Evolutionary conservation across 495 filamentous ascomycete species (phyloP).

Genomic region (Penicillium waksmanii): DNA sequence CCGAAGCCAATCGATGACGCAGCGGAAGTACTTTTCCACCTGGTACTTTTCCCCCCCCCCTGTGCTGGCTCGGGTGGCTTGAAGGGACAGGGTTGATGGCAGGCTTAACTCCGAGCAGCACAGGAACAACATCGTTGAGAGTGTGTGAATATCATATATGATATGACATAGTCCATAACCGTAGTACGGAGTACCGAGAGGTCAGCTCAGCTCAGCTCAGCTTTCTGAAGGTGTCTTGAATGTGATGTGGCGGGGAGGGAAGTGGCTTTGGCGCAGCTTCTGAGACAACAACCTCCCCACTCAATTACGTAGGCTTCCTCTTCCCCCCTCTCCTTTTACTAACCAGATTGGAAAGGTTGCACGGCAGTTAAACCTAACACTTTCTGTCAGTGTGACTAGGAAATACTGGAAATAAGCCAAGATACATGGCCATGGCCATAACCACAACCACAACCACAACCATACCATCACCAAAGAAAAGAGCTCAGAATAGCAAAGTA

Average conservation of each 20-base stretch:
- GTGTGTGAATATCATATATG: too few species aligned
- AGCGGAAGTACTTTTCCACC: background rate
- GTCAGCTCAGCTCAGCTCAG: too few species aligned
- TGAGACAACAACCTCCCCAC: slow-evolving; percentile 1
- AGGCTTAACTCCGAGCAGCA: background rate
- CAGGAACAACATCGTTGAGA: too few species aligned
- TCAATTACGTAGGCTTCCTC: slow-evolving; percentile 3
- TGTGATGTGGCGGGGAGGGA: background rate
- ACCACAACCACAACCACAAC: background rate
- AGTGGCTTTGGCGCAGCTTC: slow-evolving; percentile 3
- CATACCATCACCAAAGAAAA: background rate
- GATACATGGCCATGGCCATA: too few species aligned
- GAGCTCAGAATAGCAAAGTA: slow-evolving; percentile 8
- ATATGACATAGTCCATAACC: too few species aligned
- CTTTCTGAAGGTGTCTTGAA: background rate
- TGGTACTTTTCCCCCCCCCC: background rate
- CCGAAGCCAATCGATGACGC: slow-evolving; percentile 1
- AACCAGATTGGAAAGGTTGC: background rate
- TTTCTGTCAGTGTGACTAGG: background rate
- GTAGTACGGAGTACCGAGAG: too few species aligned
- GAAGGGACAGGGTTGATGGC: background rate
- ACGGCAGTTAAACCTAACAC: background rate
- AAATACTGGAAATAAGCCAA: background rate
- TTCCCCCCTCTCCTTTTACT: background rate
- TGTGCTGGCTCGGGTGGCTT: background rate